Conservation (phyloP, 2,329 filamentous ascomycete species). For the Paracoccidioides brasiliensis region DNA sequence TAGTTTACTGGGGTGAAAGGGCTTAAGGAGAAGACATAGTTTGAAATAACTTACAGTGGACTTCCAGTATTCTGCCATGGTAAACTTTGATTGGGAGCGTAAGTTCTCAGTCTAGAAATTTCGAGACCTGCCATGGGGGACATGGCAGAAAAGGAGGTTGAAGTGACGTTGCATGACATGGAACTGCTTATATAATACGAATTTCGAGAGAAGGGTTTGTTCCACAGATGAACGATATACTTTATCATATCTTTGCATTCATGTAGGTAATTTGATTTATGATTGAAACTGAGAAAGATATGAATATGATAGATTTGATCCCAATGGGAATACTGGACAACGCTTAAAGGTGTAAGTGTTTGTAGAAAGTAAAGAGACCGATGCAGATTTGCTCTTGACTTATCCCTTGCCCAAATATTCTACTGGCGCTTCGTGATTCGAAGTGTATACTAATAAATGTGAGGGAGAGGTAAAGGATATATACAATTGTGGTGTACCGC, state of each 20-base stretch:
- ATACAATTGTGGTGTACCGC: too few species aligned
- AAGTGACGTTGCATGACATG: not conserved
- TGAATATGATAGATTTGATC: not conserved
- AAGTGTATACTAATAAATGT: too few species aligned
- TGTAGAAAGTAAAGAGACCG: too few species aligned
- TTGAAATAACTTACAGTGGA: constrained; percentile 53
- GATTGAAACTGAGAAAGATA: not conserved
- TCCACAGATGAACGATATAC: too few species aligned
- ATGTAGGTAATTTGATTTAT: not conserved
- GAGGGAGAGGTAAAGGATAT: too few species aligned
- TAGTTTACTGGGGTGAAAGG: not conserved
- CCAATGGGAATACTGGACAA: not conserved
- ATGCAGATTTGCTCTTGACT: too few species aligned
- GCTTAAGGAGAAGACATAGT: not conserved
- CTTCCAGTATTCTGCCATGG: constrained; percentile 98
- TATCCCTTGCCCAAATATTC: too few species aligned
- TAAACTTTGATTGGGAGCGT: not conserved
- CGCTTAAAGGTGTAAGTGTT: too few species aligned
- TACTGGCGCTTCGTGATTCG: too few species aligned
- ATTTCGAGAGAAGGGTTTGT: too few species aligned
- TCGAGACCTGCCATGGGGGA: not conserved
- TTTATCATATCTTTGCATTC: too few species aligned
- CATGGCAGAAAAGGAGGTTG: not conserved
- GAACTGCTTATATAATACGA: not conserved
- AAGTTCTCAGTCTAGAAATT: not conserved